Conservation (phyloP, 2,329 filamentous ascomycete species). For the Alternaria sp. region DNA sequence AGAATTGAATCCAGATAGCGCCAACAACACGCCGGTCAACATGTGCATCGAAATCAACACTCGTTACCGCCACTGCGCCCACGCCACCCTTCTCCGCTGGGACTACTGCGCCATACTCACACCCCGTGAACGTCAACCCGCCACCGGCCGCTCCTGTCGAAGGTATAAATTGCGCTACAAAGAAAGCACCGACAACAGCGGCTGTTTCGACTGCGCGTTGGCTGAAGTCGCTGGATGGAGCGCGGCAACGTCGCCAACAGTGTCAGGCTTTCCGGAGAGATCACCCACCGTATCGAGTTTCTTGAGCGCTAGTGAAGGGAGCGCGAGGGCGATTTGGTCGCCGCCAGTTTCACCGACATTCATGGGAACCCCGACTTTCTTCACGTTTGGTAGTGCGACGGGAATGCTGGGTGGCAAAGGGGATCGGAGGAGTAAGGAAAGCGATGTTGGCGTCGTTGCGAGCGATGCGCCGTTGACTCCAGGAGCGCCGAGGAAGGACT, state of each 20-base stretch:
- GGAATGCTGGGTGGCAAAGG: not conserved
- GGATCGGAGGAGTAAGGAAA: not conserved
- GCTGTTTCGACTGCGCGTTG: not conserved
- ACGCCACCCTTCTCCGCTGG: conserved; percentile 16
- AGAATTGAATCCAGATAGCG: not conserved
- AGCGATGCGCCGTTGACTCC: not conserved
- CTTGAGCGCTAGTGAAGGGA: not conserved
- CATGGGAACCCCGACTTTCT: not conserved
- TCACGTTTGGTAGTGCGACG: not conserved
- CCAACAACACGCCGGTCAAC: not conserved
- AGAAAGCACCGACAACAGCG: not conserved
- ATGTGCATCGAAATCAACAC: conserved; percentile 21
- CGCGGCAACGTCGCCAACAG: not conserved
- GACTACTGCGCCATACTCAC: conserved; percentile 19
- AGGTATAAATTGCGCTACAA: conserved; percentile 13
- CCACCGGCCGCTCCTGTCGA: conserved; percentile 12
- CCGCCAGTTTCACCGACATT: not conserved
- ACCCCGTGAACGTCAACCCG: not conserved
- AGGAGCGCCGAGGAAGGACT: not conserved
- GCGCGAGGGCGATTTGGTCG: not conserved
- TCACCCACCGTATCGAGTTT: not conserved
- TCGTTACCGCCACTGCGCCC: conserved; percentile 17
- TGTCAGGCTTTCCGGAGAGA: not conserved
- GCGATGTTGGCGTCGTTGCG: not conserved
- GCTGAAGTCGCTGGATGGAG: not conserved